Base-by-base conservation (phyloP, 495 filamentous ascomycete genomes). In the Symbiotaphrina buchneri region DNA sequence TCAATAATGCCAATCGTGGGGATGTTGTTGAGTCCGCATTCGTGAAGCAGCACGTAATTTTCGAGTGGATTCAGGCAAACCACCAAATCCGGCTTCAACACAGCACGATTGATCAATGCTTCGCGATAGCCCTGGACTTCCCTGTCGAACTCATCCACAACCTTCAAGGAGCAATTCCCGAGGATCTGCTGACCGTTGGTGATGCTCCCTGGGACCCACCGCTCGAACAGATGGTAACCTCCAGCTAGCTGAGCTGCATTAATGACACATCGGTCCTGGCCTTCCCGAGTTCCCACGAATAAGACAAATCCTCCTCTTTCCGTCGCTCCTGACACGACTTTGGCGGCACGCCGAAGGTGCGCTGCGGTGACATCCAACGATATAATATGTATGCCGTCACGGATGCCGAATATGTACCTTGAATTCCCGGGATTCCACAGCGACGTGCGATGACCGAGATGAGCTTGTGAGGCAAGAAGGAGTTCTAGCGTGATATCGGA, bases 361-460 rank as follows among this genome's bases (percentile, higher is more conserved):
- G 82, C 71, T 4, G 81, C 79, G 11, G 75, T 94, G 32, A 65
- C 53, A 45, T 95, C 87, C 2, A 94, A 69, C 6, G 70, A 75
- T 51, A 97, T 87, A 47, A 97, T 85, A 55, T 97, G 87, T 38
- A 93, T 74, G 28, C 74, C 80, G 33, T 83, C 67, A 13, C 85
- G 68, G 38, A 90, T 71, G 44, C 87, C 87, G 48, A 77, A 84
- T 51, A 97, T 95, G 55, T 95, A 95, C 23, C 80, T 72, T 30
- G 79, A 71, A 59, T 95, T 97, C 23, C 70, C 70, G 10, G 90
- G 85, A 56, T 95, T 90, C 87, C 87, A 97, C 34, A 83, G 68
- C 28, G 82, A 81, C 2, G 78, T 87, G 41, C 74, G 61, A 56
- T 95, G 87, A 36, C 87, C 87, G 45, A 95, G 67, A 57, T 97